Conservation (phyloP, 1,284 basidiomycete species). For the Wolfiporia cocos region DNA sequence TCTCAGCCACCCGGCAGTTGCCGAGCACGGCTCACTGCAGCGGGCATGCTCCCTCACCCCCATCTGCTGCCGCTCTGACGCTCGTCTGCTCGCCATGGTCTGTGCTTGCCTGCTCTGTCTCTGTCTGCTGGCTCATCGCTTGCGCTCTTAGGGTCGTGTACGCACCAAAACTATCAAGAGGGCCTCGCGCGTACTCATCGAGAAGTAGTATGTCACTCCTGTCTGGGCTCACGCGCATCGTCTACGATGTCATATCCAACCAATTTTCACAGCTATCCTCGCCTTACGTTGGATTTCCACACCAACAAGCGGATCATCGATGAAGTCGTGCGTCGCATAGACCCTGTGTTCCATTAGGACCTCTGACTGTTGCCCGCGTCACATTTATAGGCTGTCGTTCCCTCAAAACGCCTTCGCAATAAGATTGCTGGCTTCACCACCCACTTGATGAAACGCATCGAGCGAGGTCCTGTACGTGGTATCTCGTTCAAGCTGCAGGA, state of each 20-base stretch:
- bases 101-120: slow-evolving; percentile 8
- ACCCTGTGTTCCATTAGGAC: background rate
- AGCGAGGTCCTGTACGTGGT: slow-evolving; percentile 98
- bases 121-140: background rate
- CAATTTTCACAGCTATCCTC: slow-evolving; percentile 67
- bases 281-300: slow-evolving; percentile 96
- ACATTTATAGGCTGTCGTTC: slow-evolving; percentile 81
- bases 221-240: background rate
- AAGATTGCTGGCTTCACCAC: slow-evolving; percentile 99
- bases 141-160: slow-evolving; percentile 84
- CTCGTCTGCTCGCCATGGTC: slow-evolving; percentile 23
- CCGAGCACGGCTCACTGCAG: slow-evolving; percentile 17
- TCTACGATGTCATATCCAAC: slow-evolving; percentile 4
- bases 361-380: too few species aligned
- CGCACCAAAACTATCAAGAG: slow-evolving; percentile 99
- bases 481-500: slow-evolving; percentile 99
- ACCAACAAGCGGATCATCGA: slow-evolving; percentile 99
- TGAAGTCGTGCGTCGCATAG: slow-evolving; percentile 78
- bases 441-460: slow-evolving; percentile 99
- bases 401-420: slow-evolving; percentile 99
- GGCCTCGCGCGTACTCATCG: slow-evolving; percentile 97
- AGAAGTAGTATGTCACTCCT: slow-evolving; percentile 84
- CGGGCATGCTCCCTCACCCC: too few species aligned
- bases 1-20: background rate
- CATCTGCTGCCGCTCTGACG: too few species aligned